A percentile compares a stretch with the other conserved stretches of the same genome.
phyloP scores from a whole-genome alignment of 129 eudicot species.

The Glebionis coronaria region DNA sequence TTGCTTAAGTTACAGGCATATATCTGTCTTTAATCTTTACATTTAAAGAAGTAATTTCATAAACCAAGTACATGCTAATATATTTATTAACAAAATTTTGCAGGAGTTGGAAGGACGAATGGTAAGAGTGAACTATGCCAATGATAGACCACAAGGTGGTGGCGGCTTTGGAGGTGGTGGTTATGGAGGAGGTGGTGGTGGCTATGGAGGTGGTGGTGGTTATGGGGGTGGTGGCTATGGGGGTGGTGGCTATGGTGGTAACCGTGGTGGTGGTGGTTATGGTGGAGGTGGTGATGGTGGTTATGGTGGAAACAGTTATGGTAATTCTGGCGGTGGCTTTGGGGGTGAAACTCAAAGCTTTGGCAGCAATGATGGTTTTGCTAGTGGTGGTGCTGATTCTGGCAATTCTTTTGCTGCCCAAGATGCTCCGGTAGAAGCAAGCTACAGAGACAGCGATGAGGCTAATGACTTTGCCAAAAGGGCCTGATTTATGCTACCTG shows the following conservation, averaged over 20 bases:
- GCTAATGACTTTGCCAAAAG: constrained; percentile 53
- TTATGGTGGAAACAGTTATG: constrained; percentile 22
- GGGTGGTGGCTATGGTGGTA: too few relatives aligned
- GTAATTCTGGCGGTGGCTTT: constrained; percentile 25
- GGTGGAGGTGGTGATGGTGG: constrained; percentile 36
- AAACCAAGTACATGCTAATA: neutral
- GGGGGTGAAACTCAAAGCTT: constrained; percentile 29
- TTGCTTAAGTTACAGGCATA: too few relatives aligned
- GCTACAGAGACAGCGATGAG: constrained; percentile 44
- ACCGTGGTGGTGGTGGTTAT: constrained; percentile 28
- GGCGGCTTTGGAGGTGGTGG: constrained; percentile 25
- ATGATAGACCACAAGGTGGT: constrained; percentile 59
- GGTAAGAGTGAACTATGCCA: constrained; percentile 66
- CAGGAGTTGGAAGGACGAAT: constrained; percentile 84
- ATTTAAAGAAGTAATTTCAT: too few relatives aligned
- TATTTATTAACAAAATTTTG: constrained; percentile 1
- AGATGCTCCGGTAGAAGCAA: constrained; percentile 34
- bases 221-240: constrained; percentile 17
- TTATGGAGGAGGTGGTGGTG: neutral
- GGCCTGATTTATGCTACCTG: constrained; percentile 27
- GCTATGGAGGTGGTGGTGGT: constrained; percentile 24
- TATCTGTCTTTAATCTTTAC: too few relatives aligned
- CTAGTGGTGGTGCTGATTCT: constrained; percentile 19
- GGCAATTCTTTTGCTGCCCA: constrained; percentile 4
- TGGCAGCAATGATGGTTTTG: constrained; percentile 18